Evolutionary conservation across 768 basidiomycete species (phyloP), one percentile per base, ranked within the genome.

Genomic region (Lanmaoa pseudosensibilis): DNA sequence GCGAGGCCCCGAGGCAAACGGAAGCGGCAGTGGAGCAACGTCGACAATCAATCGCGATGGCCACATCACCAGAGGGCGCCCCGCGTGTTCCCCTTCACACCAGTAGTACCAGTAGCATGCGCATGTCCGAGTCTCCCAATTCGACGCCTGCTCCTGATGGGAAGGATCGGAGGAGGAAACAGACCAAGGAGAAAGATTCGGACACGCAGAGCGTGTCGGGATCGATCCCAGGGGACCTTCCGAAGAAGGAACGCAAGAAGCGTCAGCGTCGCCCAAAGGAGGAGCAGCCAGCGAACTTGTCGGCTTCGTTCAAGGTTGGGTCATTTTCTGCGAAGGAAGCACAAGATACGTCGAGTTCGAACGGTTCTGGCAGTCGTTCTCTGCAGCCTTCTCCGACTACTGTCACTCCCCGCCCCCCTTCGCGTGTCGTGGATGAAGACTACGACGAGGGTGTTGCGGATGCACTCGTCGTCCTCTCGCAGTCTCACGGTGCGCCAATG

Each of bases 371-470:
- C 1, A 77, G 71, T 50, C 75, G 87, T 30, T 89, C 87, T 2
- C 76, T 85, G 39, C 88, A 88, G 61, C 88, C 87, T 2, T 89
- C 86, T 32, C 88, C 89, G 2, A 89, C 83, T 2, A 83, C 79
- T 55, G 80, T 78, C 19, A 79, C 80, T 8, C 80, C 84, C 50
- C 73, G 82, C 37, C 81, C 84, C 18, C 85, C 87, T 8, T 77
- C 84, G 12, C 80, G 94, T 8, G 74, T 82, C 2, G 81, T 95
- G 18, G 93, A 97, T 65, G 94, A 98, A 62, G 90, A 97, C 64
- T 97, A 97, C 63, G 94, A 98, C 63, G 94, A 94, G 70, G 90
- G 88, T 25, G 90, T 86, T n/a, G 85, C 91, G 5, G 92, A 93
- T 62, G 84, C 90, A 0, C 75, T 97, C 34, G 90, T 97, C 72